These are phyloP conservation scores for Aspergillus glaucus DNA, from an alignment of 2,329 filamentous ascomycete genomes.

Conservation along the genomic window DNA sequence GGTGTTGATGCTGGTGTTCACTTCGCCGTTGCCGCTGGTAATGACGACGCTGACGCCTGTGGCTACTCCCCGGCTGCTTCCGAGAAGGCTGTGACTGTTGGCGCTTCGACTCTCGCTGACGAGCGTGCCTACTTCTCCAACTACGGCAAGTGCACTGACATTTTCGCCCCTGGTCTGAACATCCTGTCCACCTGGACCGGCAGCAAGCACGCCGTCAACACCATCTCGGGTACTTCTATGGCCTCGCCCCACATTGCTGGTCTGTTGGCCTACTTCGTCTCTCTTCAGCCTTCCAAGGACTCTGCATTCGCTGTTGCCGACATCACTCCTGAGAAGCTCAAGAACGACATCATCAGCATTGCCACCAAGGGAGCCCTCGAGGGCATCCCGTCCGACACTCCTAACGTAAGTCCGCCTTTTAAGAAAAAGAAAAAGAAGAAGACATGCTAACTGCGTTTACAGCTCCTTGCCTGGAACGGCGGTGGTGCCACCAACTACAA, in stretches of 20 bases:
- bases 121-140: conserved; percentile 99
- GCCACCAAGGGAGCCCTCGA: conserved; percentile 71
- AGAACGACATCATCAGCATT: conserved; percentile 77
- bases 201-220: conserved; percentile 92
- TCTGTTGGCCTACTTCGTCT: conserved; percentile 96
- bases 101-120: conserved; percentile 86
- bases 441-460: conserved; percentile 18
- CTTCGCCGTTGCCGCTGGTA: conserved; percentile 96
- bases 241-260: conserved; percentile 94
- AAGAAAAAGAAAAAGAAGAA: neutral
- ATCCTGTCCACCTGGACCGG: conserved; percentile 98
- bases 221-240: conserved; percentile 99
- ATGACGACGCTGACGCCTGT: conserved; percentile 98
- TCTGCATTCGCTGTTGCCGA: conserved; percentile 85
- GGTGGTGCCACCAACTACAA: conserved; percentile 89
- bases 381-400: conserved; percentile 78
- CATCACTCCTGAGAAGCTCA: conserved; percentile 90
- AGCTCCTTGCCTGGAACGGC: conserved; percentile 96
- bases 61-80: conserved; percentile 97
- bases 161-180: conserved; percentile 95
- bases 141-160: conserved; percentile 98
- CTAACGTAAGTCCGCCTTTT: conserved; percentile 57
- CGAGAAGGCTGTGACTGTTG: conserved; percentile 86
- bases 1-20: conserved; percentile 87
- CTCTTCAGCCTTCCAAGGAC: conserved; percentile 82